Base-by-base conservation (phyloP, 805 yeast species). In the Suhomyces xylopsoci region DNA sequence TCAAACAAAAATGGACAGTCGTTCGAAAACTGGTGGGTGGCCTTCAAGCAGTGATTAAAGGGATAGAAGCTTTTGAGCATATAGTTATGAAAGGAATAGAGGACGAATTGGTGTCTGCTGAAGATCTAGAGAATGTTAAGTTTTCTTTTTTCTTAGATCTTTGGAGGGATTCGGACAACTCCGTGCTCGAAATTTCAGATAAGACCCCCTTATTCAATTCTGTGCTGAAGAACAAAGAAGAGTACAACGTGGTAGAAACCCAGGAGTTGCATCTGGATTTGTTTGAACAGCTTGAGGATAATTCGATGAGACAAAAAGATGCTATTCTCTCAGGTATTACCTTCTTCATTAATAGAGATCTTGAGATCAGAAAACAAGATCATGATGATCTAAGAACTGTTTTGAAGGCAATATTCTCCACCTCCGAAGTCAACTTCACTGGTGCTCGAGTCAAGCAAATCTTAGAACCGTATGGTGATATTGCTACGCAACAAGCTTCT, bases 271-370 rank as follows among this genome's bases (percentile, higher is more conserved):
- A 49, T 51, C 56, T 24, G 26, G 56, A 62, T 15, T 58, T 67
- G 26, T 70, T 62, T 30, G 83, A 81, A 22, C 74, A 80, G 25
- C 71, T 76, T 48, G 83, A 78, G 43, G 81, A 78, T 48, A 76
- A 80, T 26, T 85, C 96, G 1, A 83, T 88, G 86, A 71, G 86
- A 50, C 90, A 86, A 59, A 81, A 87, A 50, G 92, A 88, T 58
- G 79, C 79, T 9, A 69, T 76, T 25, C 66, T 85, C 47, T 67
- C 81, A 0, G 73, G 71, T 36, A 68, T 73, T 1, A 68, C 79
- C 0, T 86, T 81, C 61, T 69, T 77, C 24, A 70, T 63, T 47
- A 63, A 74, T 7, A 58, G 61, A 12, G 55, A 53, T 3, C 22
- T 22, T n/a, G 55, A 56, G 19, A 45, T 50, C 10, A 17, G 28